Conservation (phyloP, 768 basidiomycete genomes). For the Boletus sensibilis region DNA sequence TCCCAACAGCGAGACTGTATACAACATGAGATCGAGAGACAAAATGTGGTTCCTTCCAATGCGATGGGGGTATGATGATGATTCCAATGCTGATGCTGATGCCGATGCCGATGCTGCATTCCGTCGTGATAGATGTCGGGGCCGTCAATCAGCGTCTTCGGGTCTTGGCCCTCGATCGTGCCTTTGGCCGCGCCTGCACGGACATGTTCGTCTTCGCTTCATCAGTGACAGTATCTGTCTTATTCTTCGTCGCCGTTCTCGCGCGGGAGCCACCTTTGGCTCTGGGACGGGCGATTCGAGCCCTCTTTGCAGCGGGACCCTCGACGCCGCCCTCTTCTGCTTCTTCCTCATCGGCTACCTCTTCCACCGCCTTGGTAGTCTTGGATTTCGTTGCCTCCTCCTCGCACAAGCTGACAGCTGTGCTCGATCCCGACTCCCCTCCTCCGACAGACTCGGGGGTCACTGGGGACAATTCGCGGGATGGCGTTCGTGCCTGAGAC, state of each 20-base stretch:
- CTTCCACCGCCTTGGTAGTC: constrained; percentile 11
- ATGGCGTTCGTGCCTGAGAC: constrained; percentile 22
- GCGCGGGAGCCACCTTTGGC: constrained; percentile 26
- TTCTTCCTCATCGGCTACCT: constrained; percentile 12
- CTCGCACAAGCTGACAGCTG: constrained; percentile 33
- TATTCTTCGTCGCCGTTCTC: constrained; percentile 15
- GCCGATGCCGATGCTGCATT: constrained; percentile 15
- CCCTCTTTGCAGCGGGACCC: constrained; percentile 16
- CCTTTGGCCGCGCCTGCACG: constrained; percentile 32
- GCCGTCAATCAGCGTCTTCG: constrained; percentile 29
- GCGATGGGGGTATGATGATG: constrained; percentile 23
- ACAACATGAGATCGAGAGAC: constrained; percentile 26
- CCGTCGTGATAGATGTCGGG: constrained; percentile 9
- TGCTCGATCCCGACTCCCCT: constrained; percentile 32
- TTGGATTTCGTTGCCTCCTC: constrained; percentile 28
- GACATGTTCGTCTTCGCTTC: constrained; percentile 17
- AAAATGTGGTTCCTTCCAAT: constrained; percentile 20
- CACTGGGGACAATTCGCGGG: constrained; percentile 23
- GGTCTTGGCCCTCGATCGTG: constrained; percentile 28
- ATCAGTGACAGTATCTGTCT: constrained; percentile 9
- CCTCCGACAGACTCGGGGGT: constrained; percentile 29
- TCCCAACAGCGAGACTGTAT: constrained; percentile 10
- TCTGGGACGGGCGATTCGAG: constrained; percentile 21
- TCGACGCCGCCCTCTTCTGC: constrained; percentile 16
- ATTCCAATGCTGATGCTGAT: constrained; percentile 15